phyloP scores from a whole-genome alignment of 208 protist species.

The Leishmania turanica region DNA sequence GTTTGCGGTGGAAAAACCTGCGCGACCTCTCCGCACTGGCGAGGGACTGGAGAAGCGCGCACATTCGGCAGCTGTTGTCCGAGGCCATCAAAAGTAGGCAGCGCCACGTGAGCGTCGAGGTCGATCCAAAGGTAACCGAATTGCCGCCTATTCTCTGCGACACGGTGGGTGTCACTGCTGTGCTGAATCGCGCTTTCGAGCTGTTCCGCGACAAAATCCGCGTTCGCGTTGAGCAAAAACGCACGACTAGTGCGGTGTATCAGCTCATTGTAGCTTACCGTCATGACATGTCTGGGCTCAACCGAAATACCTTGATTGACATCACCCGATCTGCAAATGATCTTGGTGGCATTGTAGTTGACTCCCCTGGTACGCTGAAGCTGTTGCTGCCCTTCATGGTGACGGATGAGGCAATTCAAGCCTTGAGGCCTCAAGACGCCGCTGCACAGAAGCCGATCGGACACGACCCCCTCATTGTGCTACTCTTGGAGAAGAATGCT shows the following conservation, averaged over 20 bases:
- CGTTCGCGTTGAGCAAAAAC: conserved; percentile 60
- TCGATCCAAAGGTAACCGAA: conserved; percentile 58
- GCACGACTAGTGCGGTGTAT: conserved; percentile 53
- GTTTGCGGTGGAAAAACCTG: conserved; percentile 63
- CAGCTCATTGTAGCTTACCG: conserved; percentile 58
- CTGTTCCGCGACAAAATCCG: conserved; percentile 57
- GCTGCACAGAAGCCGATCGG: conserved; percentile 31
- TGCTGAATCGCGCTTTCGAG: conserved; percentile 45
- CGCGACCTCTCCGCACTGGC: conserved; percentile 46
- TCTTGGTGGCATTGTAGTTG: conserved; percentile 55
- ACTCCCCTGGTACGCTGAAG: conserved; percentile 39
- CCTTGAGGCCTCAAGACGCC: conserved; percentile 29
- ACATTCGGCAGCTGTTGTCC: conserved; percentile 52
- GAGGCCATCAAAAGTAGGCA: conserved; percentile 57
- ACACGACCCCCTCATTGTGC: conserved; percentile 55
- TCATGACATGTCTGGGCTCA: conserved; percentile 44
- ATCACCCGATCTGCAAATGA: conserved; percentile 49
- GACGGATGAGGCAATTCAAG: conserved; percentile 44
- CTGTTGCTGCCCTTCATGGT: conserved; percentile 58
- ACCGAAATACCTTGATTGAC: conserved; percentile 30
- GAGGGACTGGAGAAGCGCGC: conserved; percentile 47
- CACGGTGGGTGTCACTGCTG: conserved; percentile 35
- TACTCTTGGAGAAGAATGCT: conserved; percentile 71
- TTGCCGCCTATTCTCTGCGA: conserved; percentile 57
- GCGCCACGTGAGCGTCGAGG: conserved; percentile 48